Evolutionary conservation across 164 flowering plant genomes (phyloP).

Genomic region (Amborella trichopoda): DNA sequence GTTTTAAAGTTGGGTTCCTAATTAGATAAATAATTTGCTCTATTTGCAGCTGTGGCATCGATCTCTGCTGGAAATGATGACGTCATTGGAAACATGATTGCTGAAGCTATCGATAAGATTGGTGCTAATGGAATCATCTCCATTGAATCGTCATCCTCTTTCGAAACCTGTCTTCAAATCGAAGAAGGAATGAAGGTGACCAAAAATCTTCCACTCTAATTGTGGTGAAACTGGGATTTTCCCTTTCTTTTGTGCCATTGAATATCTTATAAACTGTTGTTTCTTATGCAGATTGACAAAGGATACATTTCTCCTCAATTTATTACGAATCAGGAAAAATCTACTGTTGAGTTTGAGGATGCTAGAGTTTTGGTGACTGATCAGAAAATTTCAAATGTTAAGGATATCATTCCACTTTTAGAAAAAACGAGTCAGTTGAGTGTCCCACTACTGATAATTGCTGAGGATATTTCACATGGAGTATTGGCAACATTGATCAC

Average conservation of each 20-base stretch:
- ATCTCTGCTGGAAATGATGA: slow-evolving; percentile 94
- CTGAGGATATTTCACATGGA: slow-evolving; percentile 56
- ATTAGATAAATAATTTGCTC: not conserved
- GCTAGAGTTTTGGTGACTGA: slow-evolving; percentile 80
- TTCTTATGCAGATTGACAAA: slow-evolving; percentile 59
- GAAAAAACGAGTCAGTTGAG: slow-evolving; percentile 78
- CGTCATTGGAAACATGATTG: slow-evolving; percentile 64
- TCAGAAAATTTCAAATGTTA: slow-evolving; percentile 46
- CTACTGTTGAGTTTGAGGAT: slow-evolving; percentile 70
- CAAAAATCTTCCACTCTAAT: not conserved
- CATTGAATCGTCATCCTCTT: slow-evolving; percentile 63
- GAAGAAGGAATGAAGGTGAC: slow-evolving; percentile 94
- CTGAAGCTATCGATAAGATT: slow-evolving; percentile 71
- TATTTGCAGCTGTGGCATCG: slow-evolving; percentile 75
- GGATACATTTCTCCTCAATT: slow-evolving; percentile 83
- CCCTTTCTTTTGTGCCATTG: not conserved
- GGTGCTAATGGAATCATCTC: slow-evolving; percentile 86
- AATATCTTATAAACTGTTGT: slow-evolving; percentile 2
- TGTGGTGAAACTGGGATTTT: not conserved
- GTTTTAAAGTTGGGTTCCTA: no score
- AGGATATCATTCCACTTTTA: slow-evolving; percentile 62
- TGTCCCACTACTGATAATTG: slow-evolving; percentile 73
- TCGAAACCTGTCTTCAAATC: slow-evolving; percentile 56
- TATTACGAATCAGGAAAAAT: slow-evolving; percentile 57
- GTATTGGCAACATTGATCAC: slow-evolving; percentile 58